These are phyloP conservation scores for Yamagishiella unicocca DNA, from an alignment of 139 green algal genomes.

Conservation along the genomic window DNA sequence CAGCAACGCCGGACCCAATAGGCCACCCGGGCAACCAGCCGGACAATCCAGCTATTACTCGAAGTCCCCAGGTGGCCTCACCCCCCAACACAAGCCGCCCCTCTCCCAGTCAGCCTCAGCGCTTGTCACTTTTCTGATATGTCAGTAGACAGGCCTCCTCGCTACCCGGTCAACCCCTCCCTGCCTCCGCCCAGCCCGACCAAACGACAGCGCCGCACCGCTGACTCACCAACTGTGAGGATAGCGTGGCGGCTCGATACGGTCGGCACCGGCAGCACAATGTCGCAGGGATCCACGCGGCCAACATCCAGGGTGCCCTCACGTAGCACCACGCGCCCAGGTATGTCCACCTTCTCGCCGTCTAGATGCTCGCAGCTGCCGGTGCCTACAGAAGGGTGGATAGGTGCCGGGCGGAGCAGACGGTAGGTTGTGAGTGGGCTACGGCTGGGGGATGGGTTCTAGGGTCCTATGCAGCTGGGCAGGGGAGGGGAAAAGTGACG, in stretches of 20 bases:
- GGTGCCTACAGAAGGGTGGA: no score
- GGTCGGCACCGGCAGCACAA: constrained; percentile 53
- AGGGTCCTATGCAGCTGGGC: no score
- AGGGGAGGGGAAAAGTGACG: not conserved
- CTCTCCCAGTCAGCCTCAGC: no score
- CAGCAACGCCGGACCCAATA: no score
- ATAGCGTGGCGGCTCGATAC: constrained; percentile 61
- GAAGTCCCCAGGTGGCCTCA: no score
- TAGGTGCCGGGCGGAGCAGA: no score
- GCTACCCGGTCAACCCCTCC: no score
- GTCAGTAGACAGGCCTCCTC: no score
- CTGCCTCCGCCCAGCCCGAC: not conserved
- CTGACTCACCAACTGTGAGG: constrained; percentile 49
- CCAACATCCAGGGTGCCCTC: constrained; percentile 58
- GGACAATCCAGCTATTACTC: no score
- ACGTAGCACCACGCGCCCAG: constrained; percentile 32
- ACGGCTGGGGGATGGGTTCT: not conserved
- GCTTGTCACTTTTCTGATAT: no score
- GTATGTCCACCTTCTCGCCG: constrained; percentile 44
- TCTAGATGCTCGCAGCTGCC: constrained; percentile 56
- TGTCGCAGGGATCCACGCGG: constrained; percentile 54
- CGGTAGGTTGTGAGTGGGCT: not conserved
- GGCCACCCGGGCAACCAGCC: no score
- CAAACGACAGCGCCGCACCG: not conserved
- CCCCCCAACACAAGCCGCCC: no score